Evolutionary conservation across 306 rosid genomes (phyloP), one percentile per base, ranked within the genome.

Genomic region (Mimosa pudica): DNA sequence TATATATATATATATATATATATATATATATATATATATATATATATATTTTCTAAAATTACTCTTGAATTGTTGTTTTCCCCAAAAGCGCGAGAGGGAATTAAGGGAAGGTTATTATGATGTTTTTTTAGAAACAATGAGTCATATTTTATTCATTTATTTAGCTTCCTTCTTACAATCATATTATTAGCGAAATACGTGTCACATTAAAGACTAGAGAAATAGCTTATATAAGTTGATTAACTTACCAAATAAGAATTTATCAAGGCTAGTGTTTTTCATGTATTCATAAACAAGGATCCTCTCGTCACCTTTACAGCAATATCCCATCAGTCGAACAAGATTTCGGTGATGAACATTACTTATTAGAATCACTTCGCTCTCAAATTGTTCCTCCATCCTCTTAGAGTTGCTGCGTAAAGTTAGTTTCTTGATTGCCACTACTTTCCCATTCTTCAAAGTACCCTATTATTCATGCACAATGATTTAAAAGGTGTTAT

Each of bases 221-320:
- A 55, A n/a, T 55, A 55, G 24, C 30, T 55, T 55, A 17, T 60
- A 24, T 24, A 24, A 7, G 8, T 30, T 61, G 41, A 30, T 10
- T 10, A 30, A 61, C 17, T 0, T 61, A 61, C 67, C 67, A 61
- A 61, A 30, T 30, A 30, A 61, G 6, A 61, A 61, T 30, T 14
- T 61, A 4, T 61, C 41, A 30, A 61, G 67, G 13, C 38, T 61
- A 7, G 13, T 61, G 17, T 61, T 10, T 30, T 61, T 61, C 67
- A 61, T 61, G 41, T 61, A 61, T 61, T 61, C 67, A 61, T 30
- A 61, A 61, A 61, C 67, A 61, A 61, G 67, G 17, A 61, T 61
- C 32, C 41, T 32, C 67, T 61, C 41, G 5, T 61, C 17, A 3
- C 41, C 67, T 10, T 61, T 61, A 11, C 17, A 24, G 5, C 67